Base-by-base conservation (phyloP, 1,284 basidiomycete genomes). In the Vanrija sp. region DNA sequence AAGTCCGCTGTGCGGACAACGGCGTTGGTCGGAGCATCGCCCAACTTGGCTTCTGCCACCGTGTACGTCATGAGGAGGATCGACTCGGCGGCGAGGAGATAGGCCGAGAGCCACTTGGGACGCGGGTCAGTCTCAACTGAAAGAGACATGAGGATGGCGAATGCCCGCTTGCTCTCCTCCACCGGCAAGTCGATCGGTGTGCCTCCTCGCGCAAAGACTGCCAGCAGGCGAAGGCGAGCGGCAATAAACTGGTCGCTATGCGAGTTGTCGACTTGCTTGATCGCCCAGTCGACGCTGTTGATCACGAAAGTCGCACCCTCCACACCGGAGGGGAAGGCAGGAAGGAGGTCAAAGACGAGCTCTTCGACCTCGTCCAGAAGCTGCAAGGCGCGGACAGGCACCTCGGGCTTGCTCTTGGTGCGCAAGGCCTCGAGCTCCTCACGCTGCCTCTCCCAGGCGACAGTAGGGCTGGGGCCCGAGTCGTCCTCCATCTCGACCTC, bases 311-410 rank as follows among this genome's bases (percentile, higher is more conserved):
- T 47, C 19, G 66, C 47, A 3, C 68, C 80, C 45, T 81, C 82
- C 41, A 79, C 27, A 16, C 60, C 65, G 8, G 45, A 16, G 1
- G 65, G 81, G 73, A 94, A 91, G 12, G 87, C 86, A 27, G 81
- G 81, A 63, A 88, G 85, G 46, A 96, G 82, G 67, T 97, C 93
- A 67, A 96, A 96, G 45, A 97, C 85, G 42, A 97, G 81, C 6
- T 86, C 85, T 8, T 88, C 84, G 63, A 93, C 87, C 57, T 87
- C 84, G 68, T 98, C 94, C 44, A 95, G 86, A 24, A 99, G 80
- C 12, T 80, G 77, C 41, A 98, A 78, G 0, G 89, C 84, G 38
- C 84, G 84, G 24, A 80, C 78, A 38, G 85, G 82, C 53, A 95
- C 79, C n/a, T 79, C 78, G 6, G 79, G 78, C 63, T 84, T 84